These are phyloP conservation scores for Tetracentron sinense DNA, from an alignment of 164 flowering plant species.

Conservation along the genomic window DNA sequence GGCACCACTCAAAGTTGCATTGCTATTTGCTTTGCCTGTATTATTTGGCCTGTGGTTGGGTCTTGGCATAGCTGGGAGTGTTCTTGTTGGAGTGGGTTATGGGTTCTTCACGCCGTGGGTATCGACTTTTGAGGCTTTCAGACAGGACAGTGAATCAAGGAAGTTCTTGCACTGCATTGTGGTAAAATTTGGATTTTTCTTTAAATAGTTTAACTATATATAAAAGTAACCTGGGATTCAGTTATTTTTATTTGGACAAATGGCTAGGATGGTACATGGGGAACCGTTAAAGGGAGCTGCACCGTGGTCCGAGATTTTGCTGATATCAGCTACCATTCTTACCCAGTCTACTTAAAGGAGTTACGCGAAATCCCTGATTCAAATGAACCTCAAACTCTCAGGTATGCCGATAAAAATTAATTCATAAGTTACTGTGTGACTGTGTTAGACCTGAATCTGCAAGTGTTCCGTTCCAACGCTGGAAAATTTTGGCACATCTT, in stretches of 20 bases:
- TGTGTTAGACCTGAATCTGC: too few species aligned
- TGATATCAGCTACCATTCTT: slow-evolving; percentile 78
- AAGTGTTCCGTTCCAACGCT: too few species aligned
- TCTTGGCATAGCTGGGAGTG: slow-evolving; percentile 67
- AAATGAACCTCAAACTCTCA: slow-evolving; percentile 56
- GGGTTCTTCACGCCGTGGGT: slow-evolving; percentile 95
- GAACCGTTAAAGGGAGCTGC: slow-evolving; percentile 81
- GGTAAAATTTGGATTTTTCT: slow-evolving; percentile 35
- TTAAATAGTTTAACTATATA: background rate
- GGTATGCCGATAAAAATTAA: too few species aligned
- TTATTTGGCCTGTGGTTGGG: slow-evolving; percentile 69
- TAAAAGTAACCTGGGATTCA: background rate
- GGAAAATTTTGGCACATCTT: too few species aligned
- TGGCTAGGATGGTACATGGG: slow-evolving; percentile 91
- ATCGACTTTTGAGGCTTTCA: slow-evolving; percentile 86
- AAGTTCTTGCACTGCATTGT: slow-evolving; percentile 72
- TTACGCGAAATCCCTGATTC: slow-evolving; percentile 52
- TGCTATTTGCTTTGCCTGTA: slow-evolving; percentile 63
- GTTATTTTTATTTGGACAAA: background rate
- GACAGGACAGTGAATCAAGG: slow-evolving; percentile 51
- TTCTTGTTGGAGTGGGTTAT: slow-evolving; percentile 77
- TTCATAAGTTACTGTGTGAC: too few species aligned
- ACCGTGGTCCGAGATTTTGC: slow-evolving; percentile 81
- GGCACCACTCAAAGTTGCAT: slow-evolving; percentile 62
- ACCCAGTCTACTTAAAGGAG: slow-evolving; percentile 70